Conservation (phyloP, 345 rosid genomes). For the Dipteronia sinensis region DNA sequence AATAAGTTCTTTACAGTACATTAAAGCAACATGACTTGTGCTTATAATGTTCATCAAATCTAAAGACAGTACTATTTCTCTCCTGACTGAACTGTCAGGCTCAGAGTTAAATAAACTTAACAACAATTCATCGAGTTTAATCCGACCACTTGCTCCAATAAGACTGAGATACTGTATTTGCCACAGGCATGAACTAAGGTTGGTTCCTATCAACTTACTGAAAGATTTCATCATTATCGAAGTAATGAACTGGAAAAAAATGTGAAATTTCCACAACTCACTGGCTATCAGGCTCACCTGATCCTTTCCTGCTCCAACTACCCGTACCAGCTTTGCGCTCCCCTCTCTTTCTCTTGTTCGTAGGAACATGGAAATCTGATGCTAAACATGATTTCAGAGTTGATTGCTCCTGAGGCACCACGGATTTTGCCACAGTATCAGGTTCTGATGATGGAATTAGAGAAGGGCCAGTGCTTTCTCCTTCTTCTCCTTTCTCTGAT, state of each 20-base stretch:
- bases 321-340: conserved; percentile 74
- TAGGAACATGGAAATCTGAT: conserved; percentile 65
- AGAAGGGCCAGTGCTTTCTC: conserved; percentile 49
- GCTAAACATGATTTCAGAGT: conserved; percentile 72
- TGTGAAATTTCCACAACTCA: conserved; percentile 24
- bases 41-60: background rate
- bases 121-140: background rate
- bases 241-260: conserved; percentile 9
- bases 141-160: background rate
- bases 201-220: background rate
- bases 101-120: conserved; percentile 4
- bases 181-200: conserved; percentile 6
- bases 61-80: conserved; percentile 4
- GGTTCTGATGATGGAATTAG: conserved; percentile 39
- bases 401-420: conserved; percentile 35
- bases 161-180: background rate
- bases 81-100: background rate
- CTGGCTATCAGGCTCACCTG: conserved; percentile 75
- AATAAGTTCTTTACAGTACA: conserved; percentile 6
- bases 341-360: conserved; percentile 85
- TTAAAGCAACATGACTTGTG: background rate
- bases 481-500: conserved; percentile 55
- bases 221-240: conserved; percentile 10
- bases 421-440: conserved; percentile 26
- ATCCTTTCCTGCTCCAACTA: conserved; percentile 70